Evolutionary conservation across 176 grass and related monocot genomes (phyloP).

Genomic region (Oryza nivara): DNA sequence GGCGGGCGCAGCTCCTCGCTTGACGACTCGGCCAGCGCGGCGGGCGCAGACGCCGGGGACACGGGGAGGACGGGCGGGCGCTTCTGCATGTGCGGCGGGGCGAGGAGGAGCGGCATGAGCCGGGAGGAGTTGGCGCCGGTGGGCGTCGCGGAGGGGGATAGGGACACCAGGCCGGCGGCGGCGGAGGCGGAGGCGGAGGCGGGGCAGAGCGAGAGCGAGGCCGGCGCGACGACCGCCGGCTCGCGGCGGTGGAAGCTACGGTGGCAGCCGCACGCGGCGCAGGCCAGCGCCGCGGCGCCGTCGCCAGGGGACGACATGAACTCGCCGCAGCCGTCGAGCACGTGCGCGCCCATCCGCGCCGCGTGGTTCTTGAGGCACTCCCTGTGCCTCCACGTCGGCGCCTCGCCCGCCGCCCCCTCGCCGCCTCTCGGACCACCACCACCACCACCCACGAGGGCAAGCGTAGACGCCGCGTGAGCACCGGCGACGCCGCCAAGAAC

Average conservation of each 20-base stretch:
- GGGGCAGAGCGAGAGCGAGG: constrained; percentile 11
- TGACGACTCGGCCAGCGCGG: constrained; percentile 46
- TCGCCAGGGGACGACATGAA: constrained; percentile 68
- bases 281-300: constrained; percentile 52
- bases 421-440: not conserved
- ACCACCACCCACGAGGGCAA: not conserved
- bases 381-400: constrained; percentile 63
- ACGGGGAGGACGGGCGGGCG: constrained; percentile 14
- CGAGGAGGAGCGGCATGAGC: constrained; percentile 48
- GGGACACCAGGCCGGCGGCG: not conserved
- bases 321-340: constrained; percentile 96
- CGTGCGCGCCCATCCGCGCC: constrained; percentile 80
- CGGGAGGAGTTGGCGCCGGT: constrained; percentile 34
- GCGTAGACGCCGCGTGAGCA: not conserved
- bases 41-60: constrained; percentile 48
- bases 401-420: constrained; percentile 15
- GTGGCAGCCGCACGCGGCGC: constrained; percentile 94
- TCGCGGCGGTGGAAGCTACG: constrained; percentile 96
- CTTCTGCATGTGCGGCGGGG: constrained; percentile 54
- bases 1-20: constrained; percentile 58
- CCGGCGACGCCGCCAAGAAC: not conserved
- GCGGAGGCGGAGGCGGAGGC: not conserved
- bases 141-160: constrained; percentile 19
- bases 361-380: constrained; percentile 89
- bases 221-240: not conserved